Evolutionary conservation across 495 filamentous ascomycete genomes (phyloP), one percentile per base, ranked within the genome.

Genomic region (Penicillium longicatenatum): DNA sequence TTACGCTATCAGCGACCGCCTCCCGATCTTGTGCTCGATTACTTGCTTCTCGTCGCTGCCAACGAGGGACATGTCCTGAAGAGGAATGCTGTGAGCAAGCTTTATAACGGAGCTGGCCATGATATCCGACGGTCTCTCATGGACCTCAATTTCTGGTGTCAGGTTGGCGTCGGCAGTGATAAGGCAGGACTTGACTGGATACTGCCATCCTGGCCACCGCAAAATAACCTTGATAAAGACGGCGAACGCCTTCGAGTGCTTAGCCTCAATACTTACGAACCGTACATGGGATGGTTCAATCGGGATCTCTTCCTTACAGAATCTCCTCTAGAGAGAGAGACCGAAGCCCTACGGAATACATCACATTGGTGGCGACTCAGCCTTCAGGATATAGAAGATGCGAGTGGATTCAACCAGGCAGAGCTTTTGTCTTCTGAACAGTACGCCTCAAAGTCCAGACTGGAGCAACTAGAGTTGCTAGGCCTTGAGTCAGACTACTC

Each of bases 111-210:
- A 1, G 85, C 86, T 24, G 64, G 78, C 2, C 70, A 79, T 43
- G 94, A 98, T 67, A 76, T 99, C 19, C 85, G 95, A 20, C 89
- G 85, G 26, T 85, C 86, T 0, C 84, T 98, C n/a, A 88, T 82
- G 57, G 91, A 99, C 49, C 78, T 99, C 11, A 86, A 96, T 60
- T 96, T 94, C 70, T 97, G 92, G 92, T 98, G 95, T 64, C 94
- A 97, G 72, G 92, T 98, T 72, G 92, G 85, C 1, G 84, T 98
- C 24, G 95, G 95, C n/a, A 93, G 95, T 63, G 79, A 84, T 14
- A 90, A 89, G 67, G 88, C 90, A 2, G 93, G 93, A 2, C 79
- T 96, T 22, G 91, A 94, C 51, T 99, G 95, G 95, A 88, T 94
- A 55, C 60, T 89, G 84, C 71, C 86, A 80, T 51, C 80, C 39